Conservation (phyloP, 179 eudicot genomes). For the Actinidia polygama region DNA sequence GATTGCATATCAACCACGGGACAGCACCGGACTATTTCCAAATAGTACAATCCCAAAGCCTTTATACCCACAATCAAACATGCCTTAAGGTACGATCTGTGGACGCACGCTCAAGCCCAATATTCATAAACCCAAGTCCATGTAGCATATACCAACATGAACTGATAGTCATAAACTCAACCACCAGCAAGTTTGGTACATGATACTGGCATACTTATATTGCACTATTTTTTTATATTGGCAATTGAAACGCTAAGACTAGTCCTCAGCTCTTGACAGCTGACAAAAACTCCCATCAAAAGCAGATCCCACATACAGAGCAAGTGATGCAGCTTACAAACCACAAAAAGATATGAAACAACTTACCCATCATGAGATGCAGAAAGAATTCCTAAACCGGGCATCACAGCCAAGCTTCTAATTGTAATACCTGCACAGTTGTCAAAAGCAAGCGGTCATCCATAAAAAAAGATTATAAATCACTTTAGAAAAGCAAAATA, state of each 20-base stretch:
- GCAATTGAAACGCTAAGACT: background rate
- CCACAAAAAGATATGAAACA: background rate
- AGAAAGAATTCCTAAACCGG: conserved; percentile 80
- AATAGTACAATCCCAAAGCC: too few relatives aligned
- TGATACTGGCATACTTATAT: background rate
- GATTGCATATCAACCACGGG: too few relatives aligned
- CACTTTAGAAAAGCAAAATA: background rate
- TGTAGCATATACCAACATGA: background rate
- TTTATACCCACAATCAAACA: too few relatives aligned
- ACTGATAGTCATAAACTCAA: background rate
- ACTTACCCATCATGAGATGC: conserved; percentile 98
- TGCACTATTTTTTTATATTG: background rate
- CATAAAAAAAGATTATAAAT: background rate
- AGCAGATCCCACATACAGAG: background rate
- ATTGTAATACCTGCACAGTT: conserved; percentile 83
- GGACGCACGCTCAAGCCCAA: background rate
- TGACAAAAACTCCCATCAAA: conserved; percentile 3
- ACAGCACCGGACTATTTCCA: too few relatives aligned
- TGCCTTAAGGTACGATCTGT: background rate
- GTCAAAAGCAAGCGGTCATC: conserved; percentile 15
- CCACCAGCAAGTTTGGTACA: background rate
- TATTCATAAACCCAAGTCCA: background rate
- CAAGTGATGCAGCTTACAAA: conserved; percentile 6
- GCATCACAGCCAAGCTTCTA: conserved; percentile 83
- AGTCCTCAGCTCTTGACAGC: conserved; percentile 8